Conservation (phyloP, 805 yeast species). For the Ogataea degrootiae region DNA sequence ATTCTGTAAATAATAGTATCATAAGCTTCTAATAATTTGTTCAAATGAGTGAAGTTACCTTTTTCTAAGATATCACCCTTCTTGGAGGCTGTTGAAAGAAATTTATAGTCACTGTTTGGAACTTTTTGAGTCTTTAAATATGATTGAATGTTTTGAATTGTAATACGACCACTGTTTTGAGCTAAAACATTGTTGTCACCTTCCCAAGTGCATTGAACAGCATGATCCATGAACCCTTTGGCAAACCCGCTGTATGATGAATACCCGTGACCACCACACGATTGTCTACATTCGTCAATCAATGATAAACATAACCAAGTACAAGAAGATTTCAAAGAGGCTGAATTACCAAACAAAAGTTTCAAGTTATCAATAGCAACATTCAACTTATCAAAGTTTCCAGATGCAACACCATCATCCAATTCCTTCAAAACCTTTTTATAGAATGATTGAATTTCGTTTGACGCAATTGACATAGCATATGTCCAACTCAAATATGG, state of each 20-base stretch:
- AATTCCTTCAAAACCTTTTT: slow-evolving; percentile 46
- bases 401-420: slow-evolving; percentile 47
- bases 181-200: slow-evolving; percentile 91
- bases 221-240: slow-evolving; percentile 86
- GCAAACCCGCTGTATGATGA: slow-evolving; percentile 91
- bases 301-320: slow-evolving; percentile 81
- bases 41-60: slow-evolving; percentile 28
- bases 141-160: slow-evolving; percentile 45
- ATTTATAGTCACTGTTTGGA: slow-evolving; percentile 43
- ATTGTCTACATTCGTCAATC: slow-evolving; percentile 86
- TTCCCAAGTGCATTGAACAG: slow-evolving; percentile 98
- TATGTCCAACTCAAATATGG: slow-evolving; percentile 82
- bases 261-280: slow-evolving; percentile 96
- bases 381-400: slow-evolving; percentile 40
- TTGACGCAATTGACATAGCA: slow-evolving; percentile 68
- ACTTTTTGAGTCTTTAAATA: slow-evolving; percentile 36
- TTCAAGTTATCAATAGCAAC: slow-evolving; percentile 59
- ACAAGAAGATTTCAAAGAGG: slow-evolving; percentile 81
- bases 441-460: slow-evolving; percentile 52
- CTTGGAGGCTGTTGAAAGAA: slow-evolving; percentile 21
- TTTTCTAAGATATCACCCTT: slow-evolving; percentile 30
- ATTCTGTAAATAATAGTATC: slow-evolving; percentile 38
- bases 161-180: slow-evolving; percentile 77
- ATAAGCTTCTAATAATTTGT: slow-evolving; percentile 33
- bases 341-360: slow-evolving; percentile 77